phyloP scores from a whole-genome alignment of 2,329 filamentous ascomycete genomes.

The Nannizziopsis arthrosporioides region DNA sequence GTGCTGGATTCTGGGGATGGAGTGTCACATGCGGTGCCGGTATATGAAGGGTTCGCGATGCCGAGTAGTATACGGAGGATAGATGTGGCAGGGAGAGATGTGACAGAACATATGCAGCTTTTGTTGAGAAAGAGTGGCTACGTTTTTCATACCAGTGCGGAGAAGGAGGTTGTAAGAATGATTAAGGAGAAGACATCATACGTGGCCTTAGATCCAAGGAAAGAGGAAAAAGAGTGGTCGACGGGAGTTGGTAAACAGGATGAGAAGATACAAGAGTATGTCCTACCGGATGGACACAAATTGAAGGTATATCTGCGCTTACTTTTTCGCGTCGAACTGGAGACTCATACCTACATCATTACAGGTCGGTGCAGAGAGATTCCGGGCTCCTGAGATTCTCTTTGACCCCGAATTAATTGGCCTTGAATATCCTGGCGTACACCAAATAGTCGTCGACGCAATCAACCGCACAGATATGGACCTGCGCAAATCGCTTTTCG shows the following conservation, averaged over 20 bases:
- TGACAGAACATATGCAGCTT: constrained; percentile 89
- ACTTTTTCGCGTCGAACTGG: not conserved
- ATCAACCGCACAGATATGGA: constrained; percentile 94
- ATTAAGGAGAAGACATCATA: constrained; percentile 96
- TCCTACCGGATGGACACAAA: constrained; percentile 82
- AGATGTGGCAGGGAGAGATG: constrained; percentile 88
- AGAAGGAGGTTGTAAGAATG: constrained; percentile 95
- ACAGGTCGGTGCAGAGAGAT: constrained; percentile 82
- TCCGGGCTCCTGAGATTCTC: constrained; percentile 90
- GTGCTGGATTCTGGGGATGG: constrained; percentile 93
- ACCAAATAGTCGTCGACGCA: constrained; percentile 94
- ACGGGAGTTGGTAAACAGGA: constrained; percentile 59
- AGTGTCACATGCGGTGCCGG: constrained; percentile 91
- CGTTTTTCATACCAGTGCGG: constrained; percentile 92
- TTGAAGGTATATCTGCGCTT: constrained; percentile 55
- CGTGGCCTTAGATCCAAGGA: constrained; percentile 77
- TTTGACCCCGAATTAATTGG: constrained; percentile 97
- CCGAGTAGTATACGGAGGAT: constrained; percentile 90
- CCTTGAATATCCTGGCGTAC: constrained; percentile 89
- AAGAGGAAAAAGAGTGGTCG: constrained; percentile 94
- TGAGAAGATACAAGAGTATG: constrained; percentile 73
- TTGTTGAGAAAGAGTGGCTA: constrained; percentile 84
- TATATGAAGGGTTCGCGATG: constrained; percentile 96
- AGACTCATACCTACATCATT: not conserved
- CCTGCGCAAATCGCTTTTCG: constrained; percentile 82